Evolutionary conservation across 345 rosid genomes (phyloP).

Genomic region (Nasturtium officinale): DNA sequence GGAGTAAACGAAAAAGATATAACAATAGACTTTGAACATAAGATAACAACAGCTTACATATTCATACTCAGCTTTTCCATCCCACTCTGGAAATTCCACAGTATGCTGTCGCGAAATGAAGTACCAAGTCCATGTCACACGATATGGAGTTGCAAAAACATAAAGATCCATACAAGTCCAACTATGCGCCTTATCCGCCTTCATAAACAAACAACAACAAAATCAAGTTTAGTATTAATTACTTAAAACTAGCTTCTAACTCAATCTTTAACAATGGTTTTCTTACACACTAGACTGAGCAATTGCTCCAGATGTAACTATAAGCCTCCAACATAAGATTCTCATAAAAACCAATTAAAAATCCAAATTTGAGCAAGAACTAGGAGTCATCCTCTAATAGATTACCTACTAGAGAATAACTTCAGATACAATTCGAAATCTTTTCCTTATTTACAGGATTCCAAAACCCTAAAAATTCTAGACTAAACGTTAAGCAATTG

Average conservation of each 20-base stretch:
- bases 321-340: neutral
- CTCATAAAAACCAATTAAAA: neutral
- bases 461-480: slow-evolving; percentile 9
- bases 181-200: slow-evolving; percentile 86
- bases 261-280: neutral
- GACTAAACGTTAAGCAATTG: neutral
- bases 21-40: neutral
- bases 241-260: neutral
- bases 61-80: slow-evolving; percentile 81
- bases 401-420: neutral
- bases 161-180: slow-evolving; percentile 98
- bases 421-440: neutral
- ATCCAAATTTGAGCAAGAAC: neutral
- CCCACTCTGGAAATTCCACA: slow-evolving; percentile 79
- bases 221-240: slow-evolving; percentile 5
- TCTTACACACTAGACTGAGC: neutral
- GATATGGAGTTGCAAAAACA: slow-evolving; percentile 93
- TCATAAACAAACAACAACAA: slow-evolving; percentile 37
- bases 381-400: neutral
- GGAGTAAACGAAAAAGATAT: neutral
- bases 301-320: slow-evolving; percentile 1
- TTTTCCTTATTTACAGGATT: slow-evolving; percentile 4
- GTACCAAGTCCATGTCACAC: slow-evolving; percentile 94
- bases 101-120: slow-evolving; percentile 82
- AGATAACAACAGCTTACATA: slow-evolving; percentile 57